phyloP scores from a whole-genome alignment of 2,329 filamentous ascomycete species.

The Xylariomycetidae sp. region DNA sequence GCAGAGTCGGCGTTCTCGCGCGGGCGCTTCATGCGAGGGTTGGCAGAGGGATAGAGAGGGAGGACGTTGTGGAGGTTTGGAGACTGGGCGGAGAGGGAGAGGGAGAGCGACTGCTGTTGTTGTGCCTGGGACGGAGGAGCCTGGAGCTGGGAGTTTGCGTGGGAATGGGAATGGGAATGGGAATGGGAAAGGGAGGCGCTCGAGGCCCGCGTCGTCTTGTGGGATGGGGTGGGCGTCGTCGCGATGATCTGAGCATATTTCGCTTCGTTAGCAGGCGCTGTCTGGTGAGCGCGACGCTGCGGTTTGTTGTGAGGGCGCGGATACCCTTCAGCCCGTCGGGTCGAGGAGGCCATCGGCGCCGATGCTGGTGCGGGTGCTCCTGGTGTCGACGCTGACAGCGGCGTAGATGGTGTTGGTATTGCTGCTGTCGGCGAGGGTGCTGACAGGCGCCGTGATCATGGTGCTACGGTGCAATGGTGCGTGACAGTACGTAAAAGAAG shows the following conservation, averaged over 20 bases:
- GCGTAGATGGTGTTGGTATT: slow-evolving; percentile 1
- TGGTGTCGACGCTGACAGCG: slow-evolving; percentile 1
- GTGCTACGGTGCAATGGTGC: too few relatives aligned
- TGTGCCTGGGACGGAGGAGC: neutral
- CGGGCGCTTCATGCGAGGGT: slow-evolving; percentile 43
- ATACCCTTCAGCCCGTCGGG: slow-evolving; percentile 23
- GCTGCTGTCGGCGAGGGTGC: slow-evolving; percentile 1
- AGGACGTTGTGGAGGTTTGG: slow-evolving; percentile 24
- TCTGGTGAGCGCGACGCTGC: slow-evolving; percentile 3
- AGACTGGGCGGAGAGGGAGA: slow-evolving; percentile 5
- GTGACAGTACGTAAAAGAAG: too few relatives aligned
- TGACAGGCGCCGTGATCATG: slow-evolving; percentile 1
- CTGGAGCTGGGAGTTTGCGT: neutral
- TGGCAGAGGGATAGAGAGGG: slow-evolving; percentile 27
- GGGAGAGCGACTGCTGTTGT: slow-evolving; percentile 2
- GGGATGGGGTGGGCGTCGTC: slow-evolving; percentile 16
- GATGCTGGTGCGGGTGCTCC: slow-evolving; percentile 2
- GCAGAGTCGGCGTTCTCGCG: slow-evolving; percentile 40
- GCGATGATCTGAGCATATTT: slow-evolving; percentile 17
- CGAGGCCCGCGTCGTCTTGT: too few relatives aligned
- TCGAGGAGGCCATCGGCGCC: slow-evolving; percentile 22
- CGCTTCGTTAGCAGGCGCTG: slow-evolving; percentile 10
- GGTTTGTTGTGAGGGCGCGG: slow-evolving; percentile 16
- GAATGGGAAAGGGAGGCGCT: too few relatives aligned
- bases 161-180: too few relatives aligned